phyloP scores from a whole-genome alignment of 345 rosid species.

The Salix purpurea region DNA sequence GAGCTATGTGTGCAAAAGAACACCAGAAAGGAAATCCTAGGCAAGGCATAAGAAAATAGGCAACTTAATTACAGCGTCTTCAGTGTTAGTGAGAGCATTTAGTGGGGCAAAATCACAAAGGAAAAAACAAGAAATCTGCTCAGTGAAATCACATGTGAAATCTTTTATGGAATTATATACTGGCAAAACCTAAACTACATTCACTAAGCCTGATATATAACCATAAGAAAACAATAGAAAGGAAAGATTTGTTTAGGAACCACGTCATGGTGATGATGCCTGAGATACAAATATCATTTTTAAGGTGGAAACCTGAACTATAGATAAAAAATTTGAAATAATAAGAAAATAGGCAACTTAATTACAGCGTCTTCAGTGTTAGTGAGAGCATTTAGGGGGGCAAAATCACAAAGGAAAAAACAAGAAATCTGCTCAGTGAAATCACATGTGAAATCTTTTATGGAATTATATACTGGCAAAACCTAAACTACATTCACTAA shows the following conservation, averaged over 20 bases:
- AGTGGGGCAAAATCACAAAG: background rate
- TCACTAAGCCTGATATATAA: background rate
- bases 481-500: background rate
- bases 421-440: slow-evolving; percentile 1
- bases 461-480: background rate
- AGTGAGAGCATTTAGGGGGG: background rate
- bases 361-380: background rate
- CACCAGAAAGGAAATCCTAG: slow-evolving; percentile 5
- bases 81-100: background rate
- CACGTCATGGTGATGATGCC: background rate
- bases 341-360: background rate
- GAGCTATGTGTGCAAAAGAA: slow-evolving; percentile 2
- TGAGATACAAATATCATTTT: background rate
- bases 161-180: background rate
- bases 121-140: slow-evolving; percentile 1
- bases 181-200: background rate
- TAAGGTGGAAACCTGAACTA: background rate
- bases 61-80: background rate
- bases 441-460: slow-evolving; percentile 5
- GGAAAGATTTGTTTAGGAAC: background rate
- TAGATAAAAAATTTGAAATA: background rate
- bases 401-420: background rate
- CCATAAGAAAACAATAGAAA: background rate
- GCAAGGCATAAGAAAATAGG: background rate
- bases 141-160: slow-evolving; percentile 4